Base-by-base conservation (phyloP, 768 basidiomycete species). In the Leucosporidium yakuticum region DNA sequence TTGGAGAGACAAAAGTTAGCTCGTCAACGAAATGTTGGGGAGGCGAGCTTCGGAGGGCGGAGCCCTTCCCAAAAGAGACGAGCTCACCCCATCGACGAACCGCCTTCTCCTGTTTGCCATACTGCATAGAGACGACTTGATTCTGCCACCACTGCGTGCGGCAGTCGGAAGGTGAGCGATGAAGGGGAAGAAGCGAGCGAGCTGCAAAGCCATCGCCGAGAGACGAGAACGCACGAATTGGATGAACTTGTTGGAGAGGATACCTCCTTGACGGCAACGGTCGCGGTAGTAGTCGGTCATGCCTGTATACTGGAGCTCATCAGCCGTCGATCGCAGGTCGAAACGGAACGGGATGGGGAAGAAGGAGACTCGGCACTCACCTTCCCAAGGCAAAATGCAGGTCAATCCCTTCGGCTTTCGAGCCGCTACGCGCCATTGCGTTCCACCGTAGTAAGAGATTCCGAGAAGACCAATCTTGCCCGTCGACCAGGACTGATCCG, bases 391-490 rank as follows among this genome's bases (percentile, higher is more conserved):
- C 0, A 74, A 4, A 50, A 73, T 75, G 63, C 73, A 74, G 0
- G 73, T 36, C 44, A 75, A 27, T 23, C 74, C 74, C 60, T 70
- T 71, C 2, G 74, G 74, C 51, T 63, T 63, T 25, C 67, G 62
- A 14, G 74, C 73, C 3, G 74, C 74, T 29, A 74, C 74, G 23
- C 73, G 59, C 74, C 74, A 75, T 60, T 75, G 74, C 23, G 55
- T 63, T 7, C 69, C 73, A 21, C 70, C 74, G 49, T 69, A 75
- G 60, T 75, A 75, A 39, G 75, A 76, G 34, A 77, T 73, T 1
- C 76, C 76, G 48, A 74, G 63, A 31, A 77, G 60, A 4, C 76
- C 76, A 29, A 77, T 64, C 63, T 70, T 77, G 31, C 76, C 76
- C 14, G 29, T 74, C 7, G 63, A 74, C 74, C 75, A 77, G 2